A percentile compares a stretch with the other conserved stretches of the same genome.
phyloP scores from a whole-genome alignment of 1,139 yeast genomes.

The Geotrichum phurueaensis region DNA sequence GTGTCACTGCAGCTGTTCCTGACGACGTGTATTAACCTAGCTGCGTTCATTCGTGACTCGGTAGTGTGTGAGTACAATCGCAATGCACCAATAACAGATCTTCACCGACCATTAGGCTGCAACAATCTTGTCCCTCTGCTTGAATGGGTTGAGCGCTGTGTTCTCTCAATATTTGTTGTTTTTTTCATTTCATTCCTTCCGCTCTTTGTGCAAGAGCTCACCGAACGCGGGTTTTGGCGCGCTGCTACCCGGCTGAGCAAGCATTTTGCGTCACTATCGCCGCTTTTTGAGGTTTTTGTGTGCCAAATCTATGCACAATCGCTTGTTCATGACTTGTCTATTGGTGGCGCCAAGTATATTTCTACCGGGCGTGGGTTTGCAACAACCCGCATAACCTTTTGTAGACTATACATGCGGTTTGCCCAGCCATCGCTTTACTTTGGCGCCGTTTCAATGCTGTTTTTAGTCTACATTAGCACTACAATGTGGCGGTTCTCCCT shows the following conservation, averaged over 20 bases:
- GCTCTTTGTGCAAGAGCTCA: slow-evolving; percentile 66
- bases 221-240: slow-evolving; percentile 67
- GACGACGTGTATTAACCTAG: slow-evolving; percentile 60
- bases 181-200: slow-evolving; percentile 82
- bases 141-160: slow-evolving; percentile 76
- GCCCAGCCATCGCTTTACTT: slow-evolving; percentile 58
- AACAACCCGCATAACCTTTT: slow-evolving; percentile 57
- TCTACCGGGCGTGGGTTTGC: slow-evolving; percentile 87
- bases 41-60: slow-evolving; percentile 56
- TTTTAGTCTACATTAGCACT: slow-evolving; percentile 56
- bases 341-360: slow-evolving; percentile 81
- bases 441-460: slow-evolving; percentile 54
- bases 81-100: slow-evolving; percentile 52
- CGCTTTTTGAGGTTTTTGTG: slow-evolving; percentile 80
- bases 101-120: slow-evolving; percentile 65
- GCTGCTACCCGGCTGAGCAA: slow-evolving; percentile 54
- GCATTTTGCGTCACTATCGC: slow-evolving; percentile 70
- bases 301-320: slow-evolving; percentile 79
- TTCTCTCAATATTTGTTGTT: slow-evolving; percentile 73
- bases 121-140: slow-evolving; percentile 67
- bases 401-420: slow-evolving; percentile 57
- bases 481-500: slow-evolving; percentile 74
- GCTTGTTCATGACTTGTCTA: slow-evolving; percentile 57
- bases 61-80: slow-evolving; percentile 52
- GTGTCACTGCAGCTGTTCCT: slow-evolving; percentile 68